These are phyloP conservation scores for Spizellomyces sp. DNA, from an alignment of 192 early-diverging fungal species.

Conservation along the genomic window DNA sequence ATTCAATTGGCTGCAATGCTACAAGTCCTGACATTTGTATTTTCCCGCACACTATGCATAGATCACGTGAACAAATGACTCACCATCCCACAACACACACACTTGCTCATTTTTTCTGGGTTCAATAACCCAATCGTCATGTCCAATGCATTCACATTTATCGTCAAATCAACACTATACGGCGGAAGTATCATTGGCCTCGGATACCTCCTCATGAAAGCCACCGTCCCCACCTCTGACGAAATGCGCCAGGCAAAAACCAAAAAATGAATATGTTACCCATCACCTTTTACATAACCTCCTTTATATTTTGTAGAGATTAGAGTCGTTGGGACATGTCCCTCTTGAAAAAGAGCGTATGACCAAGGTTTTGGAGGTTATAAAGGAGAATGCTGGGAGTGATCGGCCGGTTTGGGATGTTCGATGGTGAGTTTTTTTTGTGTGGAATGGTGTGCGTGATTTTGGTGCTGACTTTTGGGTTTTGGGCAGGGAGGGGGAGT, in stretches of 20 bases:
- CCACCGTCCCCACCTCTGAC: conserved; percentile 16
- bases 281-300: background rate
- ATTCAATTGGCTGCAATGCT: too few species aligned
- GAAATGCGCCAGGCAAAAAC: conserved; percentile 6
- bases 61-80: too few species aligned
- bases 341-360: background rate
- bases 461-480: too few species aligned
- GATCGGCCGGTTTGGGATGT: conserved; percentile 23
- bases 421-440: background rate
- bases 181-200: conserved; percentile 17
- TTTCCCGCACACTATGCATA: too few species aligned
- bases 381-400: conserved; percentile 18
- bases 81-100: too few species aligned
- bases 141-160: conserved; percentile 2
- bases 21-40: too few species aligned
- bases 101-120: too few species aligned
- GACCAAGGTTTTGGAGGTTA: background rate
- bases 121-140: too few species aligned
- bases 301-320: conserved; percentile 6
- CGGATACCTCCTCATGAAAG: conserved; percentile 7
- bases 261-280: background rate
- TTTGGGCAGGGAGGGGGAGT: too few species aligned
- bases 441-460: too few species aligned
- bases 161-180: conserved; percentile 16
- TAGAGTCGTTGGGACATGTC: background rate